Evolutionary conservation across 768 basidiomycete genomes (phyloP).

Genomic region (Termitomyces sp.): DNA sequence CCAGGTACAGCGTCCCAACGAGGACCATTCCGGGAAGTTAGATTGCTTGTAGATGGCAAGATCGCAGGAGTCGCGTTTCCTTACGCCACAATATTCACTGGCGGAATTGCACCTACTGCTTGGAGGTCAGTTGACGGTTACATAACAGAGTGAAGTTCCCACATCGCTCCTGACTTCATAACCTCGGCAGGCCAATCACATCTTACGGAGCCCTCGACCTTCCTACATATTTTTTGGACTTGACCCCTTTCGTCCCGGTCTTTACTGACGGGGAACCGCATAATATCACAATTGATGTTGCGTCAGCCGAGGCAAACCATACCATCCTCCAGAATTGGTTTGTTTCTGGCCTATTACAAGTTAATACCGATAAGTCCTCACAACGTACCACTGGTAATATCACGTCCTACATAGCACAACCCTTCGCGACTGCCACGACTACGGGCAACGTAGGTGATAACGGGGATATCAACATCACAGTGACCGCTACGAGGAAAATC

Average conservation of each 20-base stretch:
- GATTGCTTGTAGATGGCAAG: conserved; percentile 42
- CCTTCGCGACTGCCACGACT: conserved; percentile 52
- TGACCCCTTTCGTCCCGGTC: conserved; percentile 74
- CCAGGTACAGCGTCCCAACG: conserved; percentile 35
- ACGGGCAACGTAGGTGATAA: conserved; percentile 38
- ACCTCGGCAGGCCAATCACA: conserved; percentile 56
- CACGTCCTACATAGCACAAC: conserved; percentile 51
- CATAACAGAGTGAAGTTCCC: no score
- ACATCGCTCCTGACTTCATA: background rate
- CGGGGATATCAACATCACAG: conserved; percentile 60
- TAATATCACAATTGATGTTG: conserved; percentile 69
- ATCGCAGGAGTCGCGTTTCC: conserved; percentile 50
- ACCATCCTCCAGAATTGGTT: conserved; percentile 73
- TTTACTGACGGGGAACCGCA: conserved; percentile 67
- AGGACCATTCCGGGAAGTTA: conserved; percentile 52
- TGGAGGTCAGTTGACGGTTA: conserved; percentile 50
- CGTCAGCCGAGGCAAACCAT: conserved; percentile 66
- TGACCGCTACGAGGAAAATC: conserved; percentile 54
- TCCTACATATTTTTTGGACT: conserved; percentile 75
- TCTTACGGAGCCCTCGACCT: conserved; percentile 76
- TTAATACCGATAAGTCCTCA: conserved; percentile 60
- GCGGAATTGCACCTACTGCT: conserved; percentile 65
- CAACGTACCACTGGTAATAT: conserved; percentile 67
- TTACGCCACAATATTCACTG: conserved; percentile 68
- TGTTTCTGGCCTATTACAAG: conserved; percentile 69